A percentile compares a stretch with the other conserved stretches of the same genome.
Conservation (phyloP, 768 basidiomycete genomes). For the Suillus occidentalis region DNA sequence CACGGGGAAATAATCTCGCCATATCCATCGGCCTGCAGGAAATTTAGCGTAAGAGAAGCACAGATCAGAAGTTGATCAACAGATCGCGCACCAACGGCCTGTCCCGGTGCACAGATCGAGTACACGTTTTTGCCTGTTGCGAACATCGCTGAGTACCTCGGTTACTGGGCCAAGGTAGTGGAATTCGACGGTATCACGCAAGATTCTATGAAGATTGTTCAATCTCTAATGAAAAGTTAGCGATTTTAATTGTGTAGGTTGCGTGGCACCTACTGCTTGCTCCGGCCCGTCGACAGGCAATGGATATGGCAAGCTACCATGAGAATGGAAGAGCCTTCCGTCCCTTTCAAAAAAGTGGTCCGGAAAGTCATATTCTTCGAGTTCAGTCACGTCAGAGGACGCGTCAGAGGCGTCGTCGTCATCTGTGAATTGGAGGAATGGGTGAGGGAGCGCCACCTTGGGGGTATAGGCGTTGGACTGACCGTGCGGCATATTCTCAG, state of each 20-base stretch:
- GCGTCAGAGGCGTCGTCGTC: constrained; percentile 42
- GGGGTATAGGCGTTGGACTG: not conserved
- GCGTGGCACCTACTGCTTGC: constrained; percentile 51
- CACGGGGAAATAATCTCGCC: constrained; percentile 63
- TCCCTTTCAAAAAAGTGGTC: constrained; percentile 56
- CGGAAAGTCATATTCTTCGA: constrained; percentile 56
- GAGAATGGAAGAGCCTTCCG: constrained; percentile 69
- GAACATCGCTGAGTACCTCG: constrained; percentile 44
- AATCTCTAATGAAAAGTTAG: constrained; percentile 43
- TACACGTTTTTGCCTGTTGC: constrained; percentile 47
- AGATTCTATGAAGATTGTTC: constrained; percentile 47
- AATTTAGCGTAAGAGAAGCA: constrained; percentile 14
- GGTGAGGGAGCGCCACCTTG: not conserved
- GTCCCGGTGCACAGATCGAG: constrained; percentile 80
- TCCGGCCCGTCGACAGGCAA: constrained; percentile 73
- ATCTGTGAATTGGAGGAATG: constrained; percentile 14
- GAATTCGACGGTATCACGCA: constrained; percentile 51
- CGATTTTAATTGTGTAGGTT: constrained; percentile 2
- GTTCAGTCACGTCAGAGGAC: constrained; percentile 44
- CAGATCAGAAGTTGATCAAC: constrained; percentile 20
- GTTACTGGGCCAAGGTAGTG: constrained; percentile 62
- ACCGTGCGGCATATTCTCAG: constrained; percentile 24
- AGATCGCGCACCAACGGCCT: constrained; percentile 60
- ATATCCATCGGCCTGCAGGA: constrained; percentile 69
- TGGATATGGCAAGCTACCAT: constrained; percentile 62